Conservation (phyloP, 2,329 filamentous ascomycete genomes). For the Botrytis byssoidea region DNA sequence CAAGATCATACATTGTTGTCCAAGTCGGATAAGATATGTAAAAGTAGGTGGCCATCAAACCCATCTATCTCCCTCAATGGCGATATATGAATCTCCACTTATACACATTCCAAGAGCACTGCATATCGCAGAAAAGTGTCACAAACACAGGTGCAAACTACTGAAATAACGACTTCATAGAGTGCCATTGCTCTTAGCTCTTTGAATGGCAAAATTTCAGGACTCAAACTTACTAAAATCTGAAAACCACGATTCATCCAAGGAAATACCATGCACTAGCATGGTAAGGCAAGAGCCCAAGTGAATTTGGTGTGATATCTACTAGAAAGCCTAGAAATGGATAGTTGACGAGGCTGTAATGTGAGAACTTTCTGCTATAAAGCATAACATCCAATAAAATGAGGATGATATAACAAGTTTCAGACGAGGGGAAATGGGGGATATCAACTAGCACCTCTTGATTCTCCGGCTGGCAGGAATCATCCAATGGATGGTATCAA, state of each 20-base stretch:
- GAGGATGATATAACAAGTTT: not conserved
- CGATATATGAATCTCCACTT: not conserved
- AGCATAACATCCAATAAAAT: not conserved
- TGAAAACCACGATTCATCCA: not conserved
- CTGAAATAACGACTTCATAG: not conserved
- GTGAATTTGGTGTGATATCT: not conserved
- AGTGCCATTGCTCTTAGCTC: not conserved
- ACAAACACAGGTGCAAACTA: not conserved
- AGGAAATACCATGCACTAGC: not conserved
- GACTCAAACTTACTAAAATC: not conserved
- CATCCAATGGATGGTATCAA: not conserved
- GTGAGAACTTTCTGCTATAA: not conserved
- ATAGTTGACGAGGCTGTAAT: not conserved
- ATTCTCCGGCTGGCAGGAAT: not conserved
- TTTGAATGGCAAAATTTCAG: not conserved
- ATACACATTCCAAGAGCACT: too few relatives aligned
- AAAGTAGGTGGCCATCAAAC: not conserved
- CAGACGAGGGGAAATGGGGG: not conserved
- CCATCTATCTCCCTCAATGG: fast-evolving
- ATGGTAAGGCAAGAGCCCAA: not conserved
- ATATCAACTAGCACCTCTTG: not conserved
- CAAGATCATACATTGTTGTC: not conserved
- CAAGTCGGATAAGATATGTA: too few relatives aligned
- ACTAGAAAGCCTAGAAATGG: not conserved
- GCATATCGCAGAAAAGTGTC: not conserved